phyloP scores from a whole-genome alignment of 2,329 filamentous ascomycete genomes.

The Sordariomycetes sp. region DNA sequence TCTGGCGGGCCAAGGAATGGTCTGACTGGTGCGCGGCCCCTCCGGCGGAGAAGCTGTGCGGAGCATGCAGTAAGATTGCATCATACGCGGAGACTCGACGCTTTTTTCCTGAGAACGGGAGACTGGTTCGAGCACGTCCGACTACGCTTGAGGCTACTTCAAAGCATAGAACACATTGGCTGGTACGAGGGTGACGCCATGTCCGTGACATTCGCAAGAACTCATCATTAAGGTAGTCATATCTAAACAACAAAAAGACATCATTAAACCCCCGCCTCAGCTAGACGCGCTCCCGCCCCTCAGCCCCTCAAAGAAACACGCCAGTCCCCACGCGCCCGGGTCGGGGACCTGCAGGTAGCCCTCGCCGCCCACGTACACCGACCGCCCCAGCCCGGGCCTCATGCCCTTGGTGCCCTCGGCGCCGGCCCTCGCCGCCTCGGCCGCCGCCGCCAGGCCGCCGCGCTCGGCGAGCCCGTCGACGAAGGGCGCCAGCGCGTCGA shows the following conservation, averaged over 20 bases:
- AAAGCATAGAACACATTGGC: too few species aligned
- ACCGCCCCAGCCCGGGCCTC: constrained; percentile 69
- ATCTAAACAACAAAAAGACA: background rate
- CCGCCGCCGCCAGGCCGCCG: constrained; percentile 60
- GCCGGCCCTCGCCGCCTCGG: constrained; percentile 61
- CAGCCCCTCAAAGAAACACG: constrained; percentile 72
- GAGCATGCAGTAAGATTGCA: too few species aligned
- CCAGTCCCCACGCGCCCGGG: constrained; percentile 63
- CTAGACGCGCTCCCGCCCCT: constrained; percentile 26
- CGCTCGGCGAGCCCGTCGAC: constrained; percentile 58
- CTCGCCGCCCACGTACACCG: constrained; percentile 32
- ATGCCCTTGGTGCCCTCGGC: constrained; percentile 84
- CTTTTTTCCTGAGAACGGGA: too few species aligned
- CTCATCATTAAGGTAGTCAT: too few species aligned
- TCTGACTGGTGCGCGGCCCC: too few species aligned
- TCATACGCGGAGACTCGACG: too few species aligned
- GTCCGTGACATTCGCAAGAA: too few species aligned
- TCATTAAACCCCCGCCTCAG: background rate
- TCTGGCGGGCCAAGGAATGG: too few species aligned
- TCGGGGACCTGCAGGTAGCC: constrained; percentile 39
- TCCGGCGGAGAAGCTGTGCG: too few species aligned
- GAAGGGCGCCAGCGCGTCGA: constrained; percentile 86
- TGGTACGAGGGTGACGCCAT: too few species aligned
- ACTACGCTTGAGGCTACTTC: too few species aligned
- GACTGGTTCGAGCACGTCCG: too few species aligned